Base-by-base conservation (phyloP, 192 early-diverging fungal species). In the Coemansia erecta region DNA sequence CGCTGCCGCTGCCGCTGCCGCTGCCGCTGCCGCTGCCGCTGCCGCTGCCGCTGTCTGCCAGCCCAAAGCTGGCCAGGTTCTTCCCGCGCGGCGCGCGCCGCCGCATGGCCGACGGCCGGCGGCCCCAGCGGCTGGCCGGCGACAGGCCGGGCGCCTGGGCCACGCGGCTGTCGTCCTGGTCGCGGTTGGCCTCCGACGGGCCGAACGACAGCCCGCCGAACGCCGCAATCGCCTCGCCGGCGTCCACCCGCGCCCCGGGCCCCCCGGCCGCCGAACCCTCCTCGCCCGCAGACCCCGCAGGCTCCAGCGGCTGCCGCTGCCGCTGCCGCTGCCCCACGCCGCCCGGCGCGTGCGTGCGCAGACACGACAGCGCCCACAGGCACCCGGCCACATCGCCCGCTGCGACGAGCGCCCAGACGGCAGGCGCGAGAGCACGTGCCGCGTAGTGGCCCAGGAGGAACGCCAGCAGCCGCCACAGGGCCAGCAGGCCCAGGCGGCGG, bases 181-280 rank as follows among this genome's bases (percentile, higher is more conserved):
- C 75, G 42, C 53, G 55, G 31, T 77, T 77, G 14, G 54, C n/a
- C 22, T 70, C 68, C 1, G 75, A 77, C 31, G 58, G 46, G 12
- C 65, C 62, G 64, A 77, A 72, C 39, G 75, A 72, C 50, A 77
- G 54, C 13, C 58, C 44, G 28, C 55, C 22, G 19, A 77, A 60
- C 59, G 75, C 68, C 11, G 53, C 37, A 5, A 72, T 41, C 17
- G 75, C 55, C 43, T 35, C 24, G 31, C 63, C 54, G 35, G 53
- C 42, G 9, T 56, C 53, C 21, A 22, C 19, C n/a, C n/a, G n/a
- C n/a, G n/a, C n/a, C n/a, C n/a, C n/a, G n/a, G n/a, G n/a, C n/a
- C n/a, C n/a, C n/a, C n/a, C n/a, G n/a, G n/a, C n/a, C n/a, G n/a
- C n/a, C n/a, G n/a, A n/a, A n/a, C n/a, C 3, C 44, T 28, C 0